Evolutionary conservation across 371 early-diverging fungal genomes (phyloP).

Genomic region (Rhizomucor miehei): DNA sequence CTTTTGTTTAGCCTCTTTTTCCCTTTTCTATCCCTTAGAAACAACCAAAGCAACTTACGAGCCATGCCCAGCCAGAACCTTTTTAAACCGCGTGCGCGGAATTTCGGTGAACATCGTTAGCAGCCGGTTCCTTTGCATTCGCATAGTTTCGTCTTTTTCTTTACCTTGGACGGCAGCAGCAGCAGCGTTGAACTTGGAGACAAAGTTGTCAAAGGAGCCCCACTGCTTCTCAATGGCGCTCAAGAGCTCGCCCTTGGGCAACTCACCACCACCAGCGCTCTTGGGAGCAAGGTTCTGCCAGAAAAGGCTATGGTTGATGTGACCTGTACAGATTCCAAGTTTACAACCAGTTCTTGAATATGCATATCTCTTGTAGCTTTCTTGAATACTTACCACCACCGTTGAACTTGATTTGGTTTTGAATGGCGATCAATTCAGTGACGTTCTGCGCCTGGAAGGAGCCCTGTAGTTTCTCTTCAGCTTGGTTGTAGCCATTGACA

Average conservation of each 20-base stretch:
- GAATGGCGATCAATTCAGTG: slow-evolving; percentile 70
- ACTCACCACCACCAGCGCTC: slow-evolving; percentile 74
- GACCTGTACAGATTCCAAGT: slow-evolving; percentile 52
- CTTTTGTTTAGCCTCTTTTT: neutral
- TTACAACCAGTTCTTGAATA: neutral
- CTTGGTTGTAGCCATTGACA: slow-evolving; percentile 55
- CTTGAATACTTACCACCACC: slow-evolving; percentile 75
- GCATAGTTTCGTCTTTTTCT: neutral
- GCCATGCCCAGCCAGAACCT: slow-evolving; percentile 98
- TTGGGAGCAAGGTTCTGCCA: slow-evolving; percentile 93
- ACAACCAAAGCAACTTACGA: slow-evolving; percentile 52
- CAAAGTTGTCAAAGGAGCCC: slow-evolving; percentile 87
- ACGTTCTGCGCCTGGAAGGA: slow-evolving; percentile 75
- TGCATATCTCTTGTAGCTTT: neutral
- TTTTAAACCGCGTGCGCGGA: neutral
- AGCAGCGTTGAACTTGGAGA: slow-evolving; percentile 73
- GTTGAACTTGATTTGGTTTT: slow-evolving; percentile 87
- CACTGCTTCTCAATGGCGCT: slow-evolving; percentile 81
- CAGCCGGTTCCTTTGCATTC: neutral
- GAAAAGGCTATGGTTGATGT: slow-evolving; percentile 97
- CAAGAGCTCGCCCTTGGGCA: slow-evolving; percentile 60
- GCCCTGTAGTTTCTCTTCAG: slow-evolving; percentile 69
- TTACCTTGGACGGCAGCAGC: slow-evolving; percentile 87
- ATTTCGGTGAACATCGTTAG: neutral
- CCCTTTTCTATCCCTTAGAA: neutral